Percentiles rank a stretch among this genome's conserved stretches.
phyloP scores from a whole-genome alignment of 1,139 yeast genomes.

The Pichia kudriavzevii region DNA sequence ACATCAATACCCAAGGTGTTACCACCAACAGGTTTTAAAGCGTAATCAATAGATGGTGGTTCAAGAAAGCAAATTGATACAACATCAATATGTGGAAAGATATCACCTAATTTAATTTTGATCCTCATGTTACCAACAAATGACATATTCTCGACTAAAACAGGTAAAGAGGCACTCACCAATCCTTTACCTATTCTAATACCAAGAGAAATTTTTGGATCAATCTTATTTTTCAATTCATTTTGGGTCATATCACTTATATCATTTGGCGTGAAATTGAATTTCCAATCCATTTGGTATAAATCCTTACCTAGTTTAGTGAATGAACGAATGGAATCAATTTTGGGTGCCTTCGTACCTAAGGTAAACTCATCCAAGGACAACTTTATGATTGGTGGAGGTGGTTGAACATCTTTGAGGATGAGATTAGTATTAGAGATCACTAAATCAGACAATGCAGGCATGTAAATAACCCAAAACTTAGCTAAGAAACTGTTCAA shows the following conservation, averaged over 20 bases:
- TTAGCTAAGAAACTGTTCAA: conserved; percentile 65
- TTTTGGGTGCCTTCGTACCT: conserved; percentile 73
- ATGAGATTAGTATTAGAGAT: conserved; percentile 57
- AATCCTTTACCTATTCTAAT: conserved; percentile 74
- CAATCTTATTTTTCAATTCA: conserved; percentile 60
- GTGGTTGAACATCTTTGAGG: conserved; percentile 68
- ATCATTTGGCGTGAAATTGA: conserved; percentile 73
- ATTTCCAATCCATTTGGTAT: conserved; percentile 79
- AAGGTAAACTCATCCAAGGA: conserved; percentile 69
- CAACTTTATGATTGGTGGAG: conserved; percentile 69
- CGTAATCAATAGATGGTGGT: conserved; percentile 70
- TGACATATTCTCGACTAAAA: conserved; percentile 72
- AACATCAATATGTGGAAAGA: conserved; percentile 67
- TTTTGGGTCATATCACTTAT: conserved; percentile 75
- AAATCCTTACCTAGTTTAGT: conserved; percentile 58
- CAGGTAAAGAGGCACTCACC: conserved; percentile 65
- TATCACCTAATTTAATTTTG: conserved; percentile 50
- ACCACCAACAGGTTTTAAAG: conserved; percentile 83
- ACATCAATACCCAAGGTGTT: conserved; percentile 76
- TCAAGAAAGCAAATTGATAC: conserved; percentile 68
- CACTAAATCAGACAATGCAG: conserved; percentile 72
- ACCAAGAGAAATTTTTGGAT: conserved; percentile 74
- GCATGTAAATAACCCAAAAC: conserved; percentile 85
- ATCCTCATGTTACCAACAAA: conserved; percentile 66
- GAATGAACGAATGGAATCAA: conserved; percentile 62